Conservation (phyloP, 768 basidiomycete species). For the Russula foetens region DNA sequence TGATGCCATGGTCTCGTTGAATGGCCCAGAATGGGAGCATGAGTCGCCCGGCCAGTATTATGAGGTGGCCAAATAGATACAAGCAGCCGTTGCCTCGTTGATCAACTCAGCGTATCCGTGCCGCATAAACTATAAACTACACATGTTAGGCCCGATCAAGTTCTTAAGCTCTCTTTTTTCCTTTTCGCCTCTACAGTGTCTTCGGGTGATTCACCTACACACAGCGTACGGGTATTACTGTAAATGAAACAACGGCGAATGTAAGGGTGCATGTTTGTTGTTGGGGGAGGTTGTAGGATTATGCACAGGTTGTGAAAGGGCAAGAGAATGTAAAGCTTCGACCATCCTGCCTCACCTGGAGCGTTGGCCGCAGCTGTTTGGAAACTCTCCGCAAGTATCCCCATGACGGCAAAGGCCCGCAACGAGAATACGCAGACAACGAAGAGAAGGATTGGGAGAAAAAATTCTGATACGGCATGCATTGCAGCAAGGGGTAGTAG, state of each 20-base stretch:
- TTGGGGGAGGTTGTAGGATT: too few relatives aligned
- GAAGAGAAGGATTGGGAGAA: not conserved
- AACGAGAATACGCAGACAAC: not conserved
- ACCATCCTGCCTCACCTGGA: slow-evolving; percentile 1
- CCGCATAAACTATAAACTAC: too few relatives aligned
- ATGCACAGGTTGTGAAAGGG: slow-evolving; percentile 3
- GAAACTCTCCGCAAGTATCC: not conserved
- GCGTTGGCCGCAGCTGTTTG: not conserved
- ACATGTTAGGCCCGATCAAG: too few relatives aligned
- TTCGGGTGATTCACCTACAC: not conserved
- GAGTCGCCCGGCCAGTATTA: too few relatives aligned
- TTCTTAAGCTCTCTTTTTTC: too few relatives aligned
- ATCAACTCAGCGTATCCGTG: too few relatives aligned
- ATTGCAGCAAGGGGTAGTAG: not conserved
- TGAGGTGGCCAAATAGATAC: too few relatives aligned
- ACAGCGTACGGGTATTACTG: not conserved
- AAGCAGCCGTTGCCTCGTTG: too few relatives aligned
- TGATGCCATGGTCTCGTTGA: too few relatives aligned
- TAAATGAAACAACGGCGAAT: not conserved
- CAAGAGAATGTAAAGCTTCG: slow-evolving; percentile 1
- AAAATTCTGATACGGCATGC: not conserved
- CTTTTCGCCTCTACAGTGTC: too few relatives aligned
- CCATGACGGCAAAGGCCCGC: too few relatives aligned
- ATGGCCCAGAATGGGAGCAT: too few relatives aligned
- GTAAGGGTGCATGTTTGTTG: slow-evolving; percentile 15